Conservation (phyloP, 805 yeast genomes). For the Yamadazyma laniorum region DNA sequence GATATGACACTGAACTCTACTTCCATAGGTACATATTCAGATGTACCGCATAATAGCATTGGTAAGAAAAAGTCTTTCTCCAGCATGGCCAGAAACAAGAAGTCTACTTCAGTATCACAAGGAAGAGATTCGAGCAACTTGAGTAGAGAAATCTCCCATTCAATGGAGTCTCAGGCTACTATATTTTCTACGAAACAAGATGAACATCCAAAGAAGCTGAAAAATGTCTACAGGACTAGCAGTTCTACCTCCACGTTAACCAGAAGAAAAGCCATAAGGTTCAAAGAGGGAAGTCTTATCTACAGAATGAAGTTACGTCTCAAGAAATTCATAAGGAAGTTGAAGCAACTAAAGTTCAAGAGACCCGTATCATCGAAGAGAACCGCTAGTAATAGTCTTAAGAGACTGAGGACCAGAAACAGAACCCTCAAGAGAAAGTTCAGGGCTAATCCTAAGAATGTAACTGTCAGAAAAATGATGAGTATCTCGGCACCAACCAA, state of each 20-base stretch:
- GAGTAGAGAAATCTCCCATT: slow-evolving; percentile 25
- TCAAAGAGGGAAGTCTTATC: slow-evolving; percentile 30
- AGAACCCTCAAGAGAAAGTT: slow-evolving; percentile 18
- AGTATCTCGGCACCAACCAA: slow-evolving; percentile 29
- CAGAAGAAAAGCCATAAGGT: slow-evolving; percentile 34
- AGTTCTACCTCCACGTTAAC: slow-evolving; percentile 16
- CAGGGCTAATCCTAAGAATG: slow-evolving; percentile 17
- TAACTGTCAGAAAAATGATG: slow-evolving; percentile 6
- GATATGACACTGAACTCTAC: slow-evolving; percentile 10
- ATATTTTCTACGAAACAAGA: slow-evolving; percentile 41
- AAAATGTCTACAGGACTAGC: background rate
- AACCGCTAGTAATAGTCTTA: slow-evolving; percentile 15
- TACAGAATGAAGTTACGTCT: slow-evolving; percentile 32
- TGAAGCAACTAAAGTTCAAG: slow-evolving; percentile 23
- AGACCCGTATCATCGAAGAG: slow-evolving; percentile 24
- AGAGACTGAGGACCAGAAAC: slow-evolving; percentile 6
- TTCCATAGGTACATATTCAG: slow-evolving; percentile 11
- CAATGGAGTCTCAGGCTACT: slow-evolving; percentile 45
- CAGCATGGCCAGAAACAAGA: slow-evolving; percentile 1
- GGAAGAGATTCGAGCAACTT: slow-evolving; percentile 1
- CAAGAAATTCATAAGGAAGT: slow-evolving; percentile 21
- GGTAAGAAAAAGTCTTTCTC: background rate
- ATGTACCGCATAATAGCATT: background rate
- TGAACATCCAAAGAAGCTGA: slow-evolving; percentile 1
- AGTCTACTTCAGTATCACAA: slow-evolving; percentile 4